Percentiles rank a stretch among this genome's conserved stretches.
Evolutionary conservation across 805 yeast species (phyloP).

Genomic region (Candida fluviatilis): DNA sequence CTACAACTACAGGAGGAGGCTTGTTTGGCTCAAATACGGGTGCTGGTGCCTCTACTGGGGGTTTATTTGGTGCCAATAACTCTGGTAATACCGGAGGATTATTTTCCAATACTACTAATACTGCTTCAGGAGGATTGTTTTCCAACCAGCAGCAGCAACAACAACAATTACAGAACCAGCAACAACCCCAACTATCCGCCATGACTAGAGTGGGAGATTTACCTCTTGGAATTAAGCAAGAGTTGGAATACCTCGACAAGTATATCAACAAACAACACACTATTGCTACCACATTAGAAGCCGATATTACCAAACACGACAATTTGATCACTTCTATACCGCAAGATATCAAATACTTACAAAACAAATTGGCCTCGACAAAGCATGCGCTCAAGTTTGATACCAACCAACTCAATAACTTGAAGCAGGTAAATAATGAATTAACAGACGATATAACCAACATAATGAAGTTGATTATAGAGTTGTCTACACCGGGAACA

Average conservation of each 20-base stretch:
- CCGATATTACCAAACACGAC: slow-evolving; percentile 58
- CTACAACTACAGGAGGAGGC: slow-evolving; percentile 17
- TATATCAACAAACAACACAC: slow-evolving; percentile 72
- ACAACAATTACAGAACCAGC: slow-evolving; percentile 39
- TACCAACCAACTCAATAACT: slow-evolving; percentile 28
- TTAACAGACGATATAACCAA: slow-evolving; percentile 47
- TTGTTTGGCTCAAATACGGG: slow-evolving; percentile 15
- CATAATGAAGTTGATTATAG: slow-evolving; percentile 51
- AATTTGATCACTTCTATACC: slow-evolving; percentile 68
- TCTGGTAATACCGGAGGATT: slow-evolving; percentile 16
- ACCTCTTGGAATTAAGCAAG: slow-evolving; percentile 65
- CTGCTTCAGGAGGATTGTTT: slow-evolving; percentile 28
- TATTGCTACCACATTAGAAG: slow-evolving; percentile 63
- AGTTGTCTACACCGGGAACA: slow-evolving; percentile 50
- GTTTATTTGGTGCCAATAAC: slow-evolving; percentile 16
- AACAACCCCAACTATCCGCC: slow-evolving; percentile 53
- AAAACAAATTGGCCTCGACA: slow-evolving; percentile 56
- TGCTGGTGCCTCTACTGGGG: slow-evolving; percentile 13
- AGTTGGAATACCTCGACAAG: slow-evolving; percentile 65
- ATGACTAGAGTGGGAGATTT: slow-evolving; percentile 73
- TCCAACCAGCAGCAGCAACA: slow-evolving; percentile 13
- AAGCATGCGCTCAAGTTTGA: slow-evolving; percentile 59
- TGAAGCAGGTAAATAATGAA: slow-evolving; percentile 37
- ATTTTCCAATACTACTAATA: too few relatives aligned
- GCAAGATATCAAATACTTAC: slow-evolving; percentile 61